phyloP scores from a whole-genome alignment of 805 yeast species.

The Candida corydali region DNA sequence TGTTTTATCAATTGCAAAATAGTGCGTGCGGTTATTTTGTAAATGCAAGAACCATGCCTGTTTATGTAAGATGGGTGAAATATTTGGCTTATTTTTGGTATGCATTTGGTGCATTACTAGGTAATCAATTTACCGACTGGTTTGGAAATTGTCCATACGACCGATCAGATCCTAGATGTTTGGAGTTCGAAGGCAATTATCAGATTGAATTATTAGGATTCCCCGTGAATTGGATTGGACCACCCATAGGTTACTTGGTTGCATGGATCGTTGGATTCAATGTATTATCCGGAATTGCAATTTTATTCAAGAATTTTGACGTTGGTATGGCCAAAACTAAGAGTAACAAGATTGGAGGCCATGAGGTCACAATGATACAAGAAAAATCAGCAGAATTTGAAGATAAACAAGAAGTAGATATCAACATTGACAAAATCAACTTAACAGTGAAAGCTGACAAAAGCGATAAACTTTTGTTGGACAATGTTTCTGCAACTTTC shows the following conservation, averaged over 20 bases:
- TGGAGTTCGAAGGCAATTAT: constrained; percentile 50
- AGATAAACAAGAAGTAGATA: constrained; percentile 12
- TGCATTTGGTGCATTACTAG: constrained; percentile 62
- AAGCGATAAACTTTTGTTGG: constrained; percentile 12
- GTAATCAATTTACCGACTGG: constrained; percentile 64
- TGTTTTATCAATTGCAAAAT: constrained; percentile 66
- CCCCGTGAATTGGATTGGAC: constrained; percentile 57
- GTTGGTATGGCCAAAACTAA: constrained; percentile 44
- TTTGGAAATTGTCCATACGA: constrained; percentile 51
- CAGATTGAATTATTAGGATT: constrained; percentile 58
- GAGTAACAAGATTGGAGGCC: constrained; percentile 27
- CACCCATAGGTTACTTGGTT: constrained; percentile 58
- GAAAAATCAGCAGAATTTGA: constrained; percentile 9
- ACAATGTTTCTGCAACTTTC: constrained; percentile 28
- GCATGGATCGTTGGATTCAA: constrained; percentile 59
- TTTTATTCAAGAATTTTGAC: constrained; percentile 49
- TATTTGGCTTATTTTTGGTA: constrained; percentile 77
- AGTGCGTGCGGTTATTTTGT: constrained; percentile 81
- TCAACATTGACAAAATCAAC: constrained; percentile 20
- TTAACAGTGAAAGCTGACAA: constrained; percentile 41
- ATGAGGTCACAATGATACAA: constrained; percentile 3
- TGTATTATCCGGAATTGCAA: constrained; percentile 41
- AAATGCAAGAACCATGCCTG: constrained; percentile 71
- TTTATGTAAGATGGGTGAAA: constrained; percentile 81
- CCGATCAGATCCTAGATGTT: constrained; percentile 19